Percentiles rank a stretch among this genome's conserved stretches.
These are phyloP conservation scores for Metarhizium guizhouense DNA, from an alignment of 2,329 filamentous ascomycete genomes.

Conservation along the genomic window DNA sequence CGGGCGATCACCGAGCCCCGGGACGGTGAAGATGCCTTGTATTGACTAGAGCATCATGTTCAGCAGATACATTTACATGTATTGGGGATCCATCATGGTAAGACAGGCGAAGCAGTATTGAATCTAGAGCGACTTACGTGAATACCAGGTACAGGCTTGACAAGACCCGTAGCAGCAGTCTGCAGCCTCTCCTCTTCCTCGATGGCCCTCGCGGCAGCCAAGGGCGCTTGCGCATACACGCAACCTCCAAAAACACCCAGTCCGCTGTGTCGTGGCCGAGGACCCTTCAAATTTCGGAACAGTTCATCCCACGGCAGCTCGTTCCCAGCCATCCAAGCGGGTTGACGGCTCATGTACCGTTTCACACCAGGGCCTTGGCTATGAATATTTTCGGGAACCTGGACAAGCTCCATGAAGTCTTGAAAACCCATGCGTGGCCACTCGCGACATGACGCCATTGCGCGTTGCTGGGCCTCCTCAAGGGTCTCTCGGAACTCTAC, in stretches of 20 bases:
- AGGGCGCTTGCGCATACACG: constrained; percentile 27
- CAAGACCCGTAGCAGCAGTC: constrained; percentile 1
- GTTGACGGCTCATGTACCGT: constrained; percentile 22
- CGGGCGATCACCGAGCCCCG: constrained; percentile 37
- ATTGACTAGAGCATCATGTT: constrained; percentile 33
- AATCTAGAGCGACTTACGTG: constrained; percentile 22
- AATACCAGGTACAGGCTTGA: constrained; percentile 20
- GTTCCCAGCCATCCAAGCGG: constrained; percentile 22
- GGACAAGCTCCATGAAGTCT: constrained; percentile 19
- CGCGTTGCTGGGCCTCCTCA: neutral
- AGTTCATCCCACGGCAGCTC: constrained; percentile 20
- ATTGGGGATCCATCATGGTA: neutral
- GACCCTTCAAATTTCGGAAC: constrained; percentile 8
- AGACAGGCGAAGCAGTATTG: neutral
- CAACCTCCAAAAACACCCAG: constrained; percentile 26
- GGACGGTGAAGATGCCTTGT: constrained; percentile 45
- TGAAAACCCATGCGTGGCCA: constrained; percentile 17
- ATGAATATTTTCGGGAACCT: constrained; percentile 12
- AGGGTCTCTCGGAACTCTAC: constrained; percentile 2
- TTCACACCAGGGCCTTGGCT: constrained; percentile 6
- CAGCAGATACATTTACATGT: no score
- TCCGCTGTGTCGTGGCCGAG: constrained; percentile 8
- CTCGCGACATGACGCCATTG: constrained; percentile 1
- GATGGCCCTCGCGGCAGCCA: constrained; percentile 25
- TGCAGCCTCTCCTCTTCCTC: constrained; percentile 20